These are phyloP conservation scores for Paragyromitra xinjiangensis DNA, from an alignment of 495 filamentous ascomycete species.

Conservation along the genomic window DNA sequence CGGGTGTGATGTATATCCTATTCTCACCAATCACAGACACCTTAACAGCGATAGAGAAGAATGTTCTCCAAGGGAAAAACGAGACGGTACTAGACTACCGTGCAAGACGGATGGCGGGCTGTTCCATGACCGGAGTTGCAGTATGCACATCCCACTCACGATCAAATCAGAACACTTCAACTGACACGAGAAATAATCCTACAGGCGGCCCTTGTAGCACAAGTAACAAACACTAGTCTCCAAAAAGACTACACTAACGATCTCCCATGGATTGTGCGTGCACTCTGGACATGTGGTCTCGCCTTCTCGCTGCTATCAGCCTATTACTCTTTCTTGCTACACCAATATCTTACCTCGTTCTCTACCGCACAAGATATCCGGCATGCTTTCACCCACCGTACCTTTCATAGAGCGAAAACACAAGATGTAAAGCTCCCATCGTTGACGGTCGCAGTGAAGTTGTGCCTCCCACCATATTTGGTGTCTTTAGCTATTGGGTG, in stretches of 20 bases:
- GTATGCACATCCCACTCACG: background rate
- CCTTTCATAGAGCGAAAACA: background rate
- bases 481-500: conserved; percentile 35
- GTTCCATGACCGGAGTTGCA: conserved; percentile 52
- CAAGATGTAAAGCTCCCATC: conserved; percentile 8
- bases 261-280: conserved; percentile 43
- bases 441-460: conserved; percentile 32
- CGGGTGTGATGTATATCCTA: conserved; percentile 18
- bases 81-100: conserved; percentile 43
- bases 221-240: conserved; percentile 38
- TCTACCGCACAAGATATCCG: conserved; percentile 25
- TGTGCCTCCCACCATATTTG: conserved; percentile 43
- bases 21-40: conserved; percentile 44
- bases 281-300: conserved; percentile 42
- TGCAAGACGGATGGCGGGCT: conserved; percentile 51
- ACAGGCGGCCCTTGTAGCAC: conserved; percentile 42
- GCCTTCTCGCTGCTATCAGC: conserved; percentile 38
- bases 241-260: conserved; percentile 31
- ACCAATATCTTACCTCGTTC: conserved; percentile 38
- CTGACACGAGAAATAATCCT: background rate
- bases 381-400: conserved; percentile 38
- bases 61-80: conserved; percentile 30
- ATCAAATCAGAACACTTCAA: background rate
- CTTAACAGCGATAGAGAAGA: conserved; percentile 25
- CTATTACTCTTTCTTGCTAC: conserved; percentile 48